Evolutionary conservation across 2,329 filamentous ascomycete species (phyloP).

Genomic region (Cytospora piceicola): DNA sequence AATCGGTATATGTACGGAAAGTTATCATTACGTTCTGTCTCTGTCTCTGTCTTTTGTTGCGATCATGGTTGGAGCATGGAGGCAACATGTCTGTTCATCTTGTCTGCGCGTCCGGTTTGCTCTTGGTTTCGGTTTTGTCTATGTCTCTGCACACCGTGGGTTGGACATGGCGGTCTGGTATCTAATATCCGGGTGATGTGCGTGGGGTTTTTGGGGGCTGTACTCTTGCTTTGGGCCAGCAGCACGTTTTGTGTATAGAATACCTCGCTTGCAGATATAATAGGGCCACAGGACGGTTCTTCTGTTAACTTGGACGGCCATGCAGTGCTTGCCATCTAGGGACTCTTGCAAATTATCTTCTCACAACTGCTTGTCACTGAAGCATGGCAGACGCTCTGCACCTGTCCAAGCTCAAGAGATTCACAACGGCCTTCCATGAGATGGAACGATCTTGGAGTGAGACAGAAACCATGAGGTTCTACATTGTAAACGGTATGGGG

Average conservation of each 20-base stretch:
- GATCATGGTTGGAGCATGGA: conserved; percentile 25
- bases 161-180: conserved; percentile 14
- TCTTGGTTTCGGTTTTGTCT: conserved; percentile 9
- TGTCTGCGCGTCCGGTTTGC: conserved; percentile 7
- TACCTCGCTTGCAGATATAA: conserved; percentile 21
- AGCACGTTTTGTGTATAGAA: conserved; percentile 24
- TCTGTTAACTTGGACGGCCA: not conserved
- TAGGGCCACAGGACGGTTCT: not conserved
- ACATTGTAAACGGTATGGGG: not conserved
- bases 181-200: conserved; percentile 18
- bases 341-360: not conserved
- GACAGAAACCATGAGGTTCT: not conserved
- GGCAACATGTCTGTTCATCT: conserved; percentile 13
- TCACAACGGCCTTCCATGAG: not conserved
- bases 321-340: not conserved
- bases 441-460: not conserved
- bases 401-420: not conserved
- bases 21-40: not conserved
- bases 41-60: conserved; percentile 15
- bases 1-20: not conserved
- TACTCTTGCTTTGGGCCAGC: conserved; percentile 15
- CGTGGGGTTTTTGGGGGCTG: conserved; percentile 14
- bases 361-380: not conserved
- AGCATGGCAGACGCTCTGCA: not conserved
- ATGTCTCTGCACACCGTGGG: conserved; percentile 10